Evolutionary conservation across 2,329 filamentous ascomycete genomes (phyloP).

Genomic region (Rugonectria rugulosa): DNA sequence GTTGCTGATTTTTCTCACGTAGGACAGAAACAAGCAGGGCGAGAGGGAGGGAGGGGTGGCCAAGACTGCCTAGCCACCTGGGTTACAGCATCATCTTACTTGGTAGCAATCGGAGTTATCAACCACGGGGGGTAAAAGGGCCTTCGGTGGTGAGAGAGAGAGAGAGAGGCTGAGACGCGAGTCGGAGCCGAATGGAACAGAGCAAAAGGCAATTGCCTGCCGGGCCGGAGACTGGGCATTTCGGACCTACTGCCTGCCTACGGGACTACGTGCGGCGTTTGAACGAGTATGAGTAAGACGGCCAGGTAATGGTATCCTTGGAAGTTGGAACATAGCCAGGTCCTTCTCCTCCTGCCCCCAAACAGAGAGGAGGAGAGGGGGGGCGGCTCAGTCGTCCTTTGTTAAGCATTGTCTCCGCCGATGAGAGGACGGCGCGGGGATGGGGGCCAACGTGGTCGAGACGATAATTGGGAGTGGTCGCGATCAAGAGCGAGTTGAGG

Average conservation of each 20-base stretch:
- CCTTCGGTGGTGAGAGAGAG: too few species aligned
- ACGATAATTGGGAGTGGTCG: conserved; percentile 26
- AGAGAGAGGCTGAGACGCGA: conserved; percentile 18
- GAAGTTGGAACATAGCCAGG: too few species aligned
- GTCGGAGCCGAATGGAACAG: conserved; percentile 16
- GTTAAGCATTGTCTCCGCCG: background rate
- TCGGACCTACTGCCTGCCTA: conserved; percentile 1
- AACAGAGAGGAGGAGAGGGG: too few species aligned
- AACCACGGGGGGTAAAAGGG: too few species aligned
- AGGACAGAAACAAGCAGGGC: background rate
- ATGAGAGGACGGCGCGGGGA: conserved; percentile 17
- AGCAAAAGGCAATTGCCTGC: conserved; percentile 12
- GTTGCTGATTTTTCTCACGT: too few species aligned
- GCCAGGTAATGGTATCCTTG: conserved; percentile 5
- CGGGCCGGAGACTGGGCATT: background rate
- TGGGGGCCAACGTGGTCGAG: conserved; percentile 26
- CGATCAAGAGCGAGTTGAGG: background rate
- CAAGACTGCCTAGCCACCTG: too few species aligned
- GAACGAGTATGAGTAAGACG: conserved; percentile 6
- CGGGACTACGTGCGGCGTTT: background rate
- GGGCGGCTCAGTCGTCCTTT: background rate
- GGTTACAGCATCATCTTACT: too few species aligned
- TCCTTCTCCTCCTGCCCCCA: too few species aligned
- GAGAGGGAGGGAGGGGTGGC: conserved; percentile 3
- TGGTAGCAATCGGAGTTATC: too few species aligned